Evolutionary conservation across 2,329 filamentous ascomycete genomes (phyloP).

Genomic region (Colletotrichum cordylinicola): DNA sequence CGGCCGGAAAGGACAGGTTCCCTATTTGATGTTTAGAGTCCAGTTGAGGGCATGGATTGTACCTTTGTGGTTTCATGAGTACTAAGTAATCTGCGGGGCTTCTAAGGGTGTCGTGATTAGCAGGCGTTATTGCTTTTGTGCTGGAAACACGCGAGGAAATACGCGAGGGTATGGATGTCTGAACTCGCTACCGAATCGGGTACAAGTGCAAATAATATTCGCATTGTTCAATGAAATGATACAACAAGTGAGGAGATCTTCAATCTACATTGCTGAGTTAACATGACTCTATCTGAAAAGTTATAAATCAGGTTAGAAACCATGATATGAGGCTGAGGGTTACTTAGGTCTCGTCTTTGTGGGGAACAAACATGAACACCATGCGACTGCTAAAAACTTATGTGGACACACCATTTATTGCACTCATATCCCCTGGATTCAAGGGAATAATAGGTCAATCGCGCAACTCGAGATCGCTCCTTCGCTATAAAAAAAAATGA

Average conservation of each 20-base stretch:
- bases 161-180: not conserved
- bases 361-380: not conserved
- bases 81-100: not conserved
- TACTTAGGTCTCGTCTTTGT: not conserved
- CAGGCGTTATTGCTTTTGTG: not conserved
- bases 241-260: accelerated
- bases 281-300: too few species aligned
- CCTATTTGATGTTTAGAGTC: not conserved
- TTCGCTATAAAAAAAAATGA: too few species aligned
- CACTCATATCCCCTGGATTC: not conserved
- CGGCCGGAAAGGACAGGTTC: not conserved
- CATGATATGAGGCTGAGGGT: too few species aligned
- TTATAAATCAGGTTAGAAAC: too few species aligned
- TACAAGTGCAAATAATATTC: not conserved
- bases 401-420: not conserved
- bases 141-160: not conserved
- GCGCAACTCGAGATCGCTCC: too few species aligned
- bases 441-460: not conserved
- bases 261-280: not conserved
- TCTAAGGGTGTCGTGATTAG: not conserved
- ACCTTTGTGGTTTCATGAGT: too few species aligned
- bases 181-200: not conserved
- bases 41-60: not conserved
- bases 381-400: not conserved
- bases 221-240: not conserved